A percentile compares a stretch with the other conserved stretches of the same genome.
These are phyloP conservation scores for Fomitopsis schrenkii DNA, from an alignment of 1,284 basidiomycete genomes.

Conservation along the genomic window DNA sequence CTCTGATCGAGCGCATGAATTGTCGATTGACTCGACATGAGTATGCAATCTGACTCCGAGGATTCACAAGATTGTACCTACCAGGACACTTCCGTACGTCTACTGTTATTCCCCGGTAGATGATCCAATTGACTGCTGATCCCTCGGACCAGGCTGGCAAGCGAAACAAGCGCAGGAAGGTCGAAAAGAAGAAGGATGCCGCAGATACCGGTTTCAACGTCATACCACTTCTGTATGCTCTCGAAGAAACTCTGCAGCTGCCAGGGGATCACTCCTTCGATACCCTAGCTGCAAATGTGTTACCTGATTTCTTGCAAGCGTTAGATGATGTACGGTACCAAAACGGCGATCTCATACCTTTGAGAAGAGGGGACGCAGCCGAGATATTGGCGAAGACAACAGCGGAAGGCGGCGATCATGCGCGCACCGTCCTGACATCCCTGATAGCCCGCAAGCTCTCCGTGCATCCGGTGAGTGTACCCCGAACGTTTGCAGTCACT, in stretches of 20 bases:
- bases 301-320: constrained; percentile 16
- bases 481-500: not conserved
- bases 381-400: constrained; percentile 8
- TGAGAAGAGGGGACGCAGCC: constrained; percentile 7
- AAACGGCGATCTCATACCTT: not conserved
- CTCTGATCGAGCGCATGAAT: too few species aligned
- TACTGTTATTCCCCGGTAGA: not conserved
- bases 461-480: constrained; percentile 11
- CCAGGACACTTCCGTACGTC: not conserved
- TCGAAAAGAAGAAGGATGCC: not conserved
- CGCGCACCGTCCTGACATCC: constrained; percentile 2
- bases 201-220: not conserved
- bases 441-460: constrained; percentile 13
- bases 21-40: not conserved
- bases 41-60: not conserved
- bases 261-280: constrained; percentile 19
- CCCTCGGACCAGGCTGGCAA: not conserved
- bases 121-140: not conserved
- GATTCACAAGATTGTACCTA: not conserved
- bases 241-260: not conserved
- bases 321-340: constrained; percentile 11
- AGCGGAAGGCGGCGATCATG: not conserved
- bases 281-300: constrained; percentile 13
- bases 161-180: constrained; percentile 3
- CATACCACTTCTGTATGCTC: not conserved